Conservation (phyloP, 495 filamentous ascomycete genomes). For the Aspergillus baeticus region DNA sequence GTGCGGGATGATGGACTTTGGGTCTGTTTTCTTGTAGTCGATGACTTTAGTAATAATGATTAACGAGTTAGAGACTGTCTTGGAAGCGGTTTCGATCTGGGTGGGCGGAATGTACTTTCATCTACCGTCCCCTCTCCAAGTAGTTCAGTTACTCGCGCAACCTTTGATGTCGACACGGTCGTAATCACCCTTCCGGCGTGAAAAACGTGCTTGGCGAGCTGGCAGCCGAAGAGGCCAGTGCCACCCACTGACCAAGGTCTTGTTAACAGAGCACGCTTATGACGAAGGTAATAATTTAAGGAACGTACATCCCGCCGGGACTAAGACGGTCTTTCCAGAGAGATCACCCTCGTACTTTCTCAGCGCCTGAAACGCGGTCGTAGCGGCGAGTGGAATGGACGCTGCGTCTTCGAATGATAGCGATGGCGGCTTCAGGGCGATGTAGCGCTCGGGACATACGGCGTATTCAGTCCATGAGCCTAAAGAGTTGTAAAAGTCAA, state of each 20-base stretch:
- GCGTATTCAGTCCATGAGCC: constrained; percentile 39
- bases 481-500: not conserved
- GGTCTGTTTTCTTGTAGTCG: constrained; percentile 48
- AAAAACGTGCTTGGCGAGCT: constrained; percentile 55
- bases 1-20: constrained; percentile 37
- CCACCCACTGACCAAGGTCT: constrained; percentile 39
- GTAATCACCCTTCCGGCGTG: constrained; percentile 49
- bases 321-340: constrained; percentile 55
- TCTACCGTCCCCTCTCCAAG: too few species aligned
- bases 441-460: constrained; percentile 31
- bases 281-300: too few species aligned
- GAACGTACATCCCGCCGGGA: constrained; percentile 41
- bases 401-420: constrained; percentile 41
- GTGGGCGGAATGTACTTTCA: too few species aligned
- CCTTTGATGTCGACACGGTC: constrained; percentile 52
- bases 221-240: constrained; percentile 46
- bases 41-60: constrained; percentile 30
- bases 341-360: constrained; percentile 36
- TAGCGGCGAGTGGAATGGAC: constrained; percentile 35
- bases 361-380: constrained; percentile 46
- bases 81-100: too few species aligned
- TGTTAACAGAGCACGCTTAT: not conserved
- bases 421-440: constrained; percentile 38
- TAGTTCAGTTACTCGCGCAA: constrained; percentile 38
- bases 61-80: too few species aligned